A percentile compares a stretch with the other conserved stretches of the same genome.
phyloP scores from a whole-genome alignment of 192 early-diverging fungal genomes.

The Umbelopsis vinacea region DNA sequence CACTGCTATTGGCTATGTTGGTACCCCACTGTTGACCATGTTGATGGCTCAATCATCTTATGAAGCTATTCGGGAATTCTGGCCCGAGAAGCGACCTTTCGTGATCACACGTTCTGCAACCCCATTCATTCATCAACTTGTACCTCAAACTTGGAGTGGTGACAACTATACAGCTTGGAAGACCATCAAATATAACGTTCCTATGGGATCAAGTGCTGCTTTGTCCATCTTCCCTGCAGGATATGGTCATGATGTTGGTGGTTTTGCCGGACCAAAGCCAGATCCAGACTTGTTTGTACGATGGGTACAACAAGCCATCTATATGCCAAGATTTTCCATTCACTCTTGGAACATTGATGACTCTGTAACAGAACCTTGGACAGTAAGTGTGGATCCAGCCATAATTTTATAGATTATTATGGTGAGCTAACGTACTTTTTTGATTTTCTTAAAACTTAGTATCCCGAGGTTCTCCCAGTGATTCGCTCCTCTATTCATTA shows the following conservation, averaged over 20 bases:
- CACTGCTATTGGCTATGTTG: slow-evolving; percentile 38
- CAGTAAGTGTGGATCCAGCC: slow-evolving; percentile 36
- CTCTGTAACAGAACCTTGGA: slow-evolving; percentile 64
- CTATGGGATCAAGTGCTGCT: slow-evolving; percentile 60
- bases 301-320: slow-evolving; percentile 67
- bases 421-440: background rate
- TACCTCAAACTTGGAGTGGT: slow-evolving; percentile 62
- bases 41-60: slow-evolving; percentile 61
- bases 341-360: slow-evolving; percentile 66
- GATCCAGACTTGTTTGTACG: slow-evolving; percentile 59
- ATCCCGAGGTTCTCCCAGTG: slow-evolving; percentile 45
- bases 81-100: slow-evolving; percentile 49
- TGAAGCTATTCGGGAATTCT: slow-evolving; percentile 52
- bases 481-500: slow-evolving; percentile 56
- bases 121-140: slow-evolving; percentile 50
- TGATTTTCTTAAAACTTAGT: slow-evolving; percentile 17
- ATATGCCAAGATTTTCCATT: slow-evolving; percentile 61
- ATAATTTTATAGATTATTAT: background rate
- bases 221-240: slow-evolving; percentile 48
- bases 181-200: slow-evolving; percentile 62
- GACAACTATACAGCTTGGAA: slow-evolving; percentile 64
- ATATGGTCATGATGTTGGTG: slow-evolving; percentile 69
- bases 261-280: slow-evolving; percentile 60
- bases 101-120: slow-evolving; percentile 57
- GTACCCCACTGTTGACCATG: slow-evolving; percentile 55